phyloP scores from a whole-genome alignment of 768 basidiomycete species.

The Solioccasus polychromus region DNA sequence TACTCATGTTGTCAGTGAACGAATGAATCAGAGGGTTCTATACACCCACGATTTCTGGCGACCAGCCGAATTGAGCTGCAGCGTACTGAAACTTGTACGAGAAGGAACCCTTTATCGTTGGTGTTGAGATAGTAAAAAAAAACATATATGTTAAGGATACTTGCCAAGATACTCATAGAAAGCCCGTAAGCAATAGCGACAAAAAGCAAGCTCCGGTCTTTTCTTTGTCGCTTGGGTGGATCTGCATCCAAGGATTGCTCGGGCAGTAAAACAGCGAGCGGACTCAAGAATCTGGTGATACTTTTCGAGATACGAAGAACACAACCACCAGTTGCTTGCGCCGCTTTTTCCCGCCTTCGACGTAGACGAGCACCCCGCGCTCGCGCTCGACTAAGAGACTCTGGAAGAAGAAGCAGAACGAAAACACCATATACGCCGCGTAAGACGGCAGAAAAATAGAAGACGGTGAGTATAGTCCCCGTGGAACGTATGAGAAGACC shows the following conservation, averaged over 20 bases:
- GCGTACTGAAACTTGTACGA: constrained; percentile 66
- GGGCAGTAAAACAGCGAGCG: constrained; percentile 66
- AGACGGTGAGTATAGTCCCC: constrained; percentile 56
- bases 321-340: background rate
- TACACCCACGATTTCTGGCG: constrained; percentile 52
- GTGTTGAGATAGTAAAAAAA: background rate
- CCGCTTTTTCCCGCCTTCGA: constrained; percentile 10
- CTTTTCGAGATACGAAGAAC: constrained; percentile 32
- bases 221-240: constrained; percentile 38
- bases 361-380: constrained; percentile 32
- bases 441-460: constrained; percentile 58
- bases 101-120: constrained; percentile 49
- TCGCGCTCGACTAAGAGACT: constrained; percentile 60
- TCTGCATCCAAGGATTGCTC: constrained; percentile 28
- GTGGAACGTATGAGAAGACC: constrained; percentile 59
- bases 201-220: constrained; percentile 66
- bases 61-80: constrained; percentile 60
- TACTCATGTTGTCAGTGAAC: constrained; percentile 22
- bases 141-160: constrained; percentile 16
- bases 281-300: constrained; percentile 63
- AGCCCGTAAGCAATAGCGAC: constrained; percentile 53
- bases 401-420: constrained; percentile 65
- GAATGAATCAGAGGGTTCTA: background rate
- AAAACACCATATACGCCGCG: constrained; percentile 50
- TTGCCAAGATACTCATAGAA: constrained; percentile 43